phyloP scores from a whole-genome alignment of 2,329 filamentous ascomycete species.

The Pestalotiopsis sp. region DNA sequence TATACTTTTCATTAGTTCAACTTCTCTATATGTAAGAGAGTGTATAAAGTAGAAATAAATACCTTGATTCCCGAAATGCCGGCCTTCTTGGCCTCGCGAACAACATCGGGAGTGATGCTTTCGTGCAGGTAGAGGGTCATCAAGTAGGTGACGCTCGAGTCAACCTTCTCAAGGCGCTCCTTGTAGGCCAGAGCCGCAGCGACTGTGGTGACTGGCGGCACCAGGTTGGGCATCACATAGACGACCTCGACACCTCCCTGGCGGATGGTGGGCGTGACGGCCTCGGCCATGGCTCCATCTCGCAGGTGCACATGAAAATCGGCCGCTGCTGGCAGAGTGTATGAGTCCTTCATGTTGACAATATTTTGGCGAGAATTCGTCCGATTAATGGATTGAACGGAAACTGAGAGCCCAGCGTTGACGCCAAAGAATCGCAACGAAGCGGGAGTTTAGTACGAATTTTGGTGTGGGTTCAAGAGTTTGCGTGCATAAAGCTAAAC shows the following conservation, averaged over 20 bases:
- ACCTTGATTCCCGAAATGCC: constrained; percentile 59
- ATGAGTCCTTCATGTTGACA: constrained; percentile 14
- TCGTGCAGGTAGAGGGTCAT: constrained; percentile 57
- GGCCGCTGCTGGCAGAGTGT: constrained; percentile 15
- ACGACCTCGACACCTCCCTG: constrained; percentile 54
- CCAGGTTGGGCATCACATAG: constrained; percentile 57
- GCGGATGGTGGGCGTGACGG: constrained; percentile 52
- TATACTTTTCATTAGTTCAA: neutral
- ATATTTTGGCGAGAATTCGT: neutral
- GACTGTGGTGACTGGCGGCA: constrained; percentile 53
- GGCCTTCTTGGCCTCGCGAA: constrained; percentile 61
- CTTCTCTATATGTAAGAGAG: neutral
- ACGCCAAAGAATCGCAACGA: neutral
- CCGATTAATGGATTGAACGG: neutral
- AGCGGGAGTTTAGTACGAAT: constrained; percentile 3
- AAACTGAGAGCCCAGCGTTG: neutral
- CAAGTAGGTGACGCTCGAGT: constrained; percentile 50
- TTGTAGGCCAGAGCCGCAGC: constrained; percentile 50
- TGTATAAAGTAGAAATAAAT: constrained; percentile 34
- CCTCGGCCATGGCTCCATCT: constrained; percentile 52
- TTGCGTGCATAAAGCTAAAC: constrained; percentile 4
- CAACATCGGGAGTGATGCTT: constrained; percentile 52
- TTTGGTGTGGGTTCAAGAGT: constrained; percentile 5
- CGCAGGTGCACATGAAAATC: constrained; percentile 34
- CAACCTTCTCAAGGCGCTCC: constrained; percentile 43